These are phyloP conservation scores for Spergularia bocconei DNA, from an alignment of 148 eudicot genomes.

Conservation along the genomic window DNA sequence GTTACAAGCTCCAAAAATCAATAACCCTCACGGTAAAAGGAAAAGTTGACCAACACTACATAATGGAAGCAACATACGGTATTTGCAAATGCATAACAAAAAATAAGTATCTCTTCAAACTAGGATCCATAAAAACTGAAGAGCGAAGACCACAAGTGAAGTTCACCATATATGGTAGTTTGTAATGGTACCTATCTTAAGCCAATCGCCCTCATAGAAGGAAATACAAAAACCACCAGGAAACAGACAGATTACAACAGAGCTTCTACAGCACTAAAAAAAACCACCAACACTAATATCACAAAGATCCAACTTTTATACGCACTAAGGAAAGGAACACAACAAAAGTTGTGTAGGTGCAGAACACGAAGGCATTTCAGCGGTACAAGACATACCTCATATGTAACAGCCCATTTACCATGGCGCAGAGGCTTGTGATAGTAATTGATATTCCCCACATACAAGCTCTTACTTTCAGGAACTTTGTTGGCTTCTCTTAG, in stretches of 20 bases:
- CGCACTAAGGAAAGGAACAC: not conserved
- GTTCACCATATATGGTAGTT: too few relatives aligned
- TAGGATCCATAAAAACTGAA: too few relatives aligned
- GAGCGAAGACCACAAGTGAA: too few relatives aligned
- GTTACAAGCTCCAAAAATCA: too few relatives aligned
- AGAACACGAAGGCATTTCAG: not conserved
- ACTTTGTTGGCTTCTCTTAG: conserved; percentile 57
- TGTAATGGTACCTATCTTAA: not conserved
- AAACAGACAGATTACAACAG: not conserved
- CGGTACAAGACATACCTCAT: conserved; percentile 55
- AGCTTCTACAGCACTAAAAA: not conserved
- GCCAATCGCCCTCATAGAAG: not conserved
- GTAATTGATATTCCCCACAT: conserved; percentile 82
- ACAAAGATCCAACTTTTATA: not conserved
- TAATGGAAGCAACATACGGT: too few relatives aligned
- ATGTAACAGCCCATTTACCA: conserved; percentile 99
- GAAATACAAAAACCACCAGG: not conserved
- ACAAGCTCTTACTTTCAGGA: conserved; percentile 57
- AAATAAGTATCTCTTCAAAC: too few relatives aligned
- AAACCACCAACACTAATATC: not conserved
- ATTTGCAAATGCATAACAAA: too few relatives aligned
- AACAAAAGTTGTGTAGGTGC: not conserved
- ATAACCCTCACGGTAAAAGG: too few relatives aligned
- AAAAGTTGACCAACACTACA: too few relatives aligned
- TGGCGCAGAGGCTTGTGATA: conserved; percentile 77